Evolutionary conservation across 495 filamentous ascomycete species (phyloP).

Genomic region (Penicillium nucicola): DNA sequence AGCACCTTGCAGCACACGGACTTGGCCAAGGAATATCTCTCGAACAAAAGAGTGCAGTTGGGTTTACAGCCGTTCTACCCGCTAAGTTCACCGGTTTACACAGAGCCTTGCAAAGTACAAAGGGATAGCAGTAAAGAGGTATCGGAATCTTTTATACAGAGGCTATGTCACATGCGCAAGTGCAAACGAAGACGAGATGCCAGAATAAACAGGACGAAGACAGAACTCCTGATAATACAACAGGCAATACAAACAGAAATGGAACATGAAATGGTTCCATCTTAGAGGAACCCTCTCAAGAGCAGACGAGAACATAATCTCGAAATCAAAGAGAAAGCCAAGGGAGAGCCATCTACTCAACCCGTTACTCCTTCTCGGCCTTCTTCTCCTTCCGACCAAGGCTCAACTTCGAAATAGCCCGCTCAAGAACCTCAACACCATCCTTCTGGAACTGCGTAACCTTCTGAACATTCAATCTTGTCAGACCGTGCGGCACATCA

Average conservation of each 20-base stretch:
- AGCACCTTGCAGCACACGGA: neutral
- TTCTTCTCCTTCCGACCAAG: conserved; percentile 12
- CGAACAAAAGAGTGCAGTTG: too few relatives aligned
- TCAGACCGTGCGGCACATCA: conserved; percentile 62
- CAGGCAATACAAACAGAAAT: conserved; percentile 11
- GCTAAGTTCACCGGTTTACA: neutral
- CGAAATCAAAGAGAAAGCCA: neutral
- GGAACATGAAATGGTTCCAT: neutral
- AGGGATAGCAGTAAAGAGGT: conserved; percentile 8
- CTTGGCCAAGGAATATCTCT: too few relatives aligned
- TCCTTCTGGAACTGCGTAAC: conserved; percentile 73
- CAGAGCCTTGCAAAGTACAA: neutral
- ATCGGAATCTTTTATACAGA: conserved; percentile 28
- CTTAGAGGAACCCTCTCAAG: neutral
- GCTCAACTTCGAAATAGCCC: conserved; percentile 63
- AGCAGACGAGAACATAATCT: neutral
- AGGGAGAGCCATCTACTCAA: neutral
- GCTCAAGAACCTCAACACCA: conserved; percentile 65
- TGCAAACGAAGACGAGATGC: conserved; percentile 22
- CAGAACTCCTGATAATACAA: conserved; percentile 23
- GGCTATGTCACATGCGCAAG: conserved; percentile 29
- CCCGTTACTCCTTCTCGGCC: conserved; percentile 5
- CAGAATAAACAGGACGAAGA: conserved; percentile 14
- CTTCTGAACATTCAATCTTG: conserved; percentile 74
- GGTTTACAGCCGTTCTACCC: too few relatives aligned